Base-by-base conservation (phyloP, 2,329 filamentous ascomycete species). In the Verticillium zaregamsianum region DNA sequence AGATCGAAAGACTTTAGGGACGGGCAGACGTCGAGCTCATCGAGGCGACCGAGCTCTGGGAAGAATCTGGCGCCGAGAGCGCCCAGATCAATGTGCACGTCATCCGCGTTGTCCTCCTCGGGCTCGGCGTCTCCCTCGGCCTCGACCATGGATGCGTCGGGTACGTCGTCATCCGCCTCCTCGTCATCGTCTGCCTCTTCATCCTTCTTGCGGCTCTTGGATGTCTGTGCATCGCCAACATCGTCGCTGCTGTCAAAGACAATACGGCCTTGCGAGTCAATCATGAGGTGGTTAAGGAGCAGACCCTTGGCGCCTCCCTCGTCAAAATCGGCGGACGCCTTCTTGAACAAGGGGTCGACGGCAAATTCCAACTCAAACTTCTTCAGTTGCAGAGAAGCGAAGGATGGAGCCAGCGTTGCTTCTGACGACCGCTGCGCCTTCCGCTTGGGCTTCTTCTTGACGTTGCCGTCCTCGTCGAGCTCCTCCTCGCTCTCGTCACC, bases 181-280 rank as follows among this genome's bases (percentile, higher is more conserved):
- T 74, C 76, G 58, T 74, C 77, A 54, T 68, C 80, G 66, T 67
- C 77, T 65, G 66, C 76, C 15, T 73, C 71, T 2, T 69, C 75
- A 3, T 80, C 77, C 14, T 74, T 71, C 4, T 71, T 70, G 61
- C 73, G 67, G 61, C 73, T 74, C 60, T 74, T 76, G n/a, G 72
- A 71, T 20, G 72, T 73, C 14, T 79, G 77, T 20, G 78, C 79
- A 65, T 88, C 86, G 17, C 80, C 84, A 23, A 84, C 76, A 73
- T 98, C 95, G 73, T 99, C 94, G 71, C 93, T 98, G 79, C 94
- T 98, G 77, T 99, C 95, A 72, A 99, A 99, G 5, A 99, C 93
- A 65, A 99, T 99, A 39, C 94, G 87, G 52, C 95, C 95, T 66
- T 92, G 87, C 2, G 87, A 86, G 74, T 99, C 95, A 66, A 99